phyloP scores from a whole-genome alignment of 106 monocot species.

The Dendrobium officinale region DNA sequence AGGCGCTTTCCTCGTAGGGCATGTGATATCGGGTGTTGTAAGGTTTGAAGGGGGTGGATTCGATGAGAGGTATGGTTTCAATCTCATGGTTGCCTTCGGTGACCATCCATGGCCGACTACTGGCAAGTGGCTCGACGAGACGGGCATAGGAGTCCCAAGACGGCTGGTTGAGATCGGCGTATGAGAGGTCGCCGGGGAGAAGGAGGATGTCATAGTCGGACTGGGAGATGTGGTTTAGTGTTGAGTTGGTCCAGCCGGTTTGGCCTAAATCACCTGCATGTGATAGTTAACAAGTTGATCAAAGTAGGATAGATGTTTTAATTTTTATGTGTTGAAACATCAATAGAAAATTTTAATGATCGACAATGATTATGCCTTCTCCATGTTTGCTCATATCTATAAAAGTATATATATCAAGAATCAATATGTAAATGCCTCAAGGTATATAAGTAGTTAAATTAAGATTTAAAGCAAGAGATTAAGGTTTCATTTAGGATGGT shows the following conservation, averaged over 20 bases:
- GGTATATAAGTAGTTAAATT: too few relatives aligned
- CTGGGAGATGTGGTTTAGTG: slow-evolving; percentile 20
- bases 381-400: too few relatives aligned
- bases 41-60: slow-evolving; percentile 26
- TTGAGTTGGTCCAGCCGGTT: slow-evolving; percentile 52
- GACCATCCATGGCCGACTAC: slow-evolving; percentile 56
- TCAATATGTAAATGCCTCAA: too few relatives aligned
- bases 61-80: slow-evolving; percentile 35
- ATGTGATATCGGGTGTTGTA: slow-evolving; percentile 54
- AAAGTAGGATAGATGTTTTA: background rate
- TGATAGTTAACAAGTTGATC: background rate
- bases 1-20: slow-evolving; percentile 38
- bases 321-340: background rate
- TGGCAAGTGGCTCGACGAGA: slow-evolving; percentile 43
- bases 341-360: background rate
- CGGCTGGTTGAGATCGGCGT: slow-evolving; percentile 36
- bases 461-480: too few relatives aligned
- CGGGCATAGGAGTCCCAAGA: slow-evolving; percentile 55
- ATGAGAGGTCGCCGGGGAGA: slow-evolving; percentile 49
- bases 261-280: slow-evolving; percentile 45
- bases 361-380: too few relatives aligned
- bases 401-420: too few relatives aligned
- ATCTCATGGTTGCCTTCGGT: slow-evolving; percentile 63
- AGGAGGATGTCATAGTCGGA: slow-evolving; percentile 40
- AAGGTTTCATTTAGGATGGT: too few relatives aligned